These are phyloP conservation scores for Mentha longifolia DNA, from an alignment of 257 asterid species.

Conservation along the genomic window DNA sequence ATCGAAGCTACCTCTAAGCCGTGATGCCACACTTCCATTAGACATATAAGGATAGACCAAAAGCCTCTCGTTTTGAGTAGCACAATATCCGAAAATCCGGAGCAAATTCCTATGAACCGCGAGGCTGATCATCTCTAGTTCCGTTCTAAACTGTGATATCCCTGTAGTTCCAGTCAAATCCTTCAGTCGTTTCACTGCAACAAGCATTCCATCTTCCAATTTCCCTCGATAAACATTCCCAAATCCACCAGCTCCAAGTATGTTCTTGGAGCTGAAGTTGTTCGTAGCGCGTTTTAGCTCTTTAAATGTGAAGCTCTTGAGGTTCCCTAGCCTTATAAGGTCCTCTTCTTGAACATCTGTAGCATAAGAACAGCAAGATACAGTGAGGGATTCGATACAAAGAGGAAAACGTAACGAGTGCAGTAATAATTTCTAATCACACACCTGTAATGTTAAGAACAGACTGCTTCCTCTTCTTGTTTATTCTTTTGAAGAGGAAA, in stretches of 20 bases:
- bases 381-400: neutral
- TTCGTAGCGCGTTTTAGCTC: slow-evolving; percentile 80
- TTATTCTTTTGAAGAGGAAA: slow-evolving; percentile 53
- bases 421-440: neutral
- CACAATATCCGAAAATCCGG: slow-evolving; percentile 80
- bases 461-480: slow-evolving; percentile 57
- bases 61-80: slow-evolving; percentile 70
- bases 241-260: slow-evolving; percentile 93
- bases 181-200: slow-evolving; percentile 88
- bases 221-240: slow-evolving; percentile 88
- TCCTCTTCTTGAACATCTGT: slow-evolving; percentile 81
- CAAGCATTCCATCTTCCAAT: slow-evolving; percentile 61
- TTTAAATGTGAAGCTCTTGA: slow-evolving; percentile 69
- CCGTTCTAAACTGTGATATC: slow-evolving; percentile 77
- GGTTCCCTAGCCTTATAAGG: slow-evolving; percentile 69
- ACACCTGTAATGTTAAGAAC: slow-evolving; percentile 66
- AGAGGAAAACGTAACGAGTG: neutral
- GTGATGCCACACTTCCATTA: slow-evolving; percentile 88
- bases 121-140: slow-evolving; percentile 85
- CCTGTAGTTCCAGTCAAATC: slow-evolving; percentile 84
- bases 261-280: slow-evolving; percentile 79
- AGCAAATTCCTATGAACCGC: slow-evolving; percentile 93
- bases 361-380: slow-evolving; percentile 6
- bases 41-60: slow-evolving; percentile 92
- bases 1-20: slow-evolving; percentile 70